phyloP scores from a whole-genome alignment of 495 filamentous ascomycete genomes.

The Trichocladium antarcticum region DNA sequence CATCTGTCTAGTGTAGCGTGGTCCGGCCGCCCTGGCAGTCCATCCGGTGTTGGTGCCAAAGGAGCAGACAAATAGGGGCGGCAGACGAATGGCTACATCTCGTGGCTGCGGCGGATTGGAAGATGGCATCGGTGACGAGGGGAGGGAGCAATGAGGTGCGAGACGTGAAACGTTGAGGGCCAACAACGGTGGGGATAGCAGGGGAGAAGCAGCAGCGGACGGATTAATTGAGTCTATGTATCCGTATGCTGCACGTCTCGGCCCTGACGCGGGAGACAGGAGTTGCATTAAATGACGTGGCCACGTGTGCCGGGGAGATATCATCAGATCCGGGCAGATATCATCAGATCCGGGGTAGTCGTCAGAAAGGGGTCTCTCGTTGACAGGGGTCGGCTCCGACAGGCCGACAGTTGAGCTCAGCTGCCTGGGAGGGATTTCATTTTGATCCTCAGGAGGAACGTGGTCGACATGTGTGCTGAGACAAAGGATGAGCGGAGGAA shows the following conservation, averaged over 20 bases:
- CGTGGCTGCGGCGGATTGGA: too few relatives aligned
- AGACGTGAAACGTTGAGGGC: background rate
- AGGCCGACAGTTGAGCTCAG: background rate
- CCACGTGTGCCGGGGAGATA: background rate
- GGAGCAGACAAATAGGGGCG: too few relatives aligned
- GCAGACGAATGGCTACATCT: too few relatives aligned
- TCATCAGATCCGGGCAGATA: background rate
- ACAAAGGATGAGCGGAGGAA: too few relatives aligned
- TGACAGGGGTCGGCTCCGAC: background rate
- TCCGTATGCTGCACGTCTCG: background rate
- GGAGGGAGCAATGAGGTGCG: background rate
- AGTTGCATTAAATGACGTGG: constrained; percentile 3
- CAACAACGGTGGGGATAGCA: background rate
- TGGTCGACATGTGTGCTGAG: too few relatives aligned
- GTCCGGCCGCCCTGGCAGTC: too few relatives aligned
- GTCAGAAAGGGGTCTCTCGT: background rate
- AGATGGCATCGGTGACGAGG: too few relatives aligned
- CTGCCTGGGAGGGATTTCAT: background rate
- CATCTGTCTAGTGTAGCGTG: too few relatives aligned
- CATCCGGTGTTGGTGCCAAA: too few relatives aligned
- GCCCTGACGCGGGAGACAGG: background rate
- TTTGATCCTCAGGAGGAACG: too few relatives aligned
- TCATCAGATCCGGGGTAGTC: constrained; percentile 2
- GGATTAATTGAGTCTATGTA: too few relatives aligned
- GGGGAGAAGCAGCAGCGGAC: background rate